These are phyloP conservation scores for Typha latifolia DNA, from an alignment of 176 grass and related monocot genomes.

Conservation along the genomic window DNA sequence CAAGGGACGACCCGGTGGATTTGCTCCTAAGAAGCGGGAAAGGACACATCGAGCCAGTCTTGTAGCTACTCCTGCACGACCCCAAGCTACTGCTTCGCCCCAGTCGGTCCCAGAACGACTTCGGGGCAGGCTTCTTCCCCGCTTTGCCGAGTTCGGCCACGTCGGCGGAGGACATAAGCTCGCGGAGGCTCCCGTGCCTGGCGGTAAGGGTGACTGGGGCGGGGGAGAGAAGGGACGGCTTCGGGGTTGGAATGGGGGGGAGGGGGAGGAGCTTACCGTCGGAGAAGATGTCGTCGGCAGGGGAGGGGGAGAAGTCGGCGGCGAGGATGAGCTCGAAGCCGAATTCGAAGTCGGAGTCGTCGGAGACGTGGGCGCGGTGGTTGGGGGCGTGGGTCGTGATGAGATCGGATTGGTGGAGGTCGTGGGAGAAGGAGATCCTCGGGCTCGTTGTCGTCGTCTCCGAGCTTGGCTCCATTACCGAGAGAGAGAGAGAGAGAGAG, in stretches of 20 bases:
- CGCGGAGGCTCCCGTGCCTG: conserved; percentile 6
- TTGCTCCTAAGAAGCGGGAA: conserved; percentile 15
- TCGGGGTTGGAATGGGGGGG: background rate
- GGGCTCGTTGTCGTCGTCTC: background rate
- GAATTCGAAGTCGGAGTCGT: conserved; percentile 19
- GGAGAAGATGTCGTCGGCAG: conserved; percentile 24
- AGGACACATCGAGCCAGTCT: background rate
- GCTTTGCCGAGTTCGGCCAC: background rate
- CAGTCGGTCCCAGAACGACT: conserved; percentile 7
- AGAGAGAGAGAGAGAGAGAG: background rate
- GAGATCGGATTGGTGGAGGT: conserved; percentile 1
- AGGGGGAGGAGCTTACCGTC: conserved; percentile 12
- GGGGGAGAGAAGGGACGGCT: background rate
- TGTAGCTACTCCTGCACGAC: background rate
- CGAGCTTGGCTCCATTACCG: background rate
- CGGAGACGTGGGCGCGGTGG: background rate
- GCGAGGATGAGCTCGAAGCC: background rate
- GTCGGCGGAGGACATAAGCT: background rate
- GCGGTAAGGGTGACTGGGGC: background rate
- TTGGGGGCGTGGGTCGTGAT: background rate
- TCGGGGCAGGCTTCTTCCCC: background rate
- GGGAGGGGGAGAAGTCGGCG: background rate
- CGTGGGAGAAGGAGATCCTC: conserved; percentile 14
- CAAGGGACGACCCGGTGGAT: background rate
- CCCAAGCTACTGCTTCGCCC: conserved; percentile 7